These are phyloP conservation scores for Croton laevigatus DNA, from an alignment of 441 rosid species.

Conservation along the genomic window DNA sequence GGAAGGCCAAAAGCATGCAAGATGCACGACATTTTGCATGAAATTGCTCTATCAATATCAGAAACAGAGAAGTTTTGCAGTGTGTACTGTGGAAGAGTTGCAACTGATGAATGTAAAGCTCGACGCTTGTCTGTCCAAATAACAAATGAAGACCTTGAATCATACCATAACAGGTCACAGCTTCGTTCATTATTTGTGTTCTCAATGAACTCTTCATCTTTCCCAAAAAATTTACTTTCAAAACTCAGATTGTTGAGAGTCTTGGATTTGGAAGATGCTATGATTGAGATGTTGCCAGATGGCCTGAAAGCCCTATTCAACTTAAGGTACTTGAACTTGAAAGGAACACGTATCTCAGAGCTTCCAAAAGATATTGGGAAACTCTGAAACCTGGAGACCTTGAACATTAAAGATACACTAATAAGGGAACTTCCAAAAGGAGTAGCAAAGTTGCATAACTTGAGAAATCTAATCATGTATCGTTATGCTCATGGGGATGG, in stretches of 20 bases:
- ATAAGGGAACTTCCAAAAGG: constrained; percentile 19
- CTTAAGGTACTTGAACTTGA: constrained; percentile 35
- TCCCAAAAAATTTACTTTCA: neutral
- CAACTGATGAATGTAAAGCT: constrained; percentile 4
- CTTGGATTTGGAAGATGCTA: constrained; percentile 31
- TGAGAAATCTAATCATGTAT: constrained; percentile 25
- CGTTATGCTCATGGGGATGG: constrained; percentile 10
- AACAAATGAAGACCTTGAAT: constrained; percentile 7
- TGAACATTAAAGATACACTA: constrained; percentile 6
- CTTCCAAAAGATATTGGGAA: constrained; percentile 36
- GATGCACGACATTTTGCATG: constrained; percentile 41
- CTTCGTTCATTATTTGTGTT: constrained; percentile 37
- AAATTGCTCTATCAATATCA: constrained; percentile 35
- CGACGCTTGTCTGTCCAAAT: constrained; percentile 33
- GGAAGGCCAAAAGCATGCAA: constrained; percentile 34
- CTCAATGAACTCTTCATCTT: constrained; percentile 3
- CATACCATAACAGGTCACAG: constrained; percentile 11
- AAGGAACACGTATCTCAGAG: constrained; percentile 27
- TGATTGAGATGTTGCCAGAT: constrained; percentile 25
- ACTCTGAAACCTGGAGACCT: constrained; percentile 29
- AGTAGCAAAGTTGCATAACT: constrained; percentile 23
- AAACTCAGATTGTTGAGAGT: constrained; percentile 27
- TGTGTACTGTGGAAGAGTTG: constrained; percentile 20
- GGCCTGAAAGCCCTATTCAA: constrained; percentile 31
- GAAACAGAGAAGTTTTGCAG: constrained; percentile 32